These are phyloP conservation scores for Chrysophaeum taylorii DNA, from an alignment of 352 stramenopile species.

Conservation along the genomic window DNA sequence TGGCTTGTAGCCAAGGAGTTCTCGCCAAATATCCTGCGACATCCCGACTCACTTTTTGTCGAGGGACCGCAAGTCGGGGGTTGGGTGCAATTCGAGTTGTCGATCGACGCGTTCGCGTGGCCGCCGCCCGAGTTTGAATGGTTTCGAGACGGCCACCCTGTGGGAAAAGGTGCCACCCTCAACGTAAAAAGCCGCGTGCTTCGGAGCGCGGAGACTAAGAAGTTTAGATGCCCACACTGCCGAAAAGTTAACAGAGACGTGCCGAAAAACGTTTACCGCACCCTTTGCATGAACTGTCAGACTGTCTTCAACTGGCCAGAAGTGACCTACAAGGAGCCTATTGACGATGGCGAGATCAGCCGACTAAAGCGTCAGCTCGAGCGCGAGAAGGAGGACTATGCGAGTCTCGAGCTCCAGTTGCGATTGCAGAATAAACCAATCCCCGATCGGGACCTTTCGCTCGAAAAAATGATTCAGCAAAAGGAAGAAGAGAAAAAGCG, in stretches of 20 bases:
- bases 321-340: neutral
- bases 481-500: neutral
- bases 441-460: too few relatives aligned
- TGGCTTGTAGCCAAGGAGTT: slow-evolving; percentile 17
- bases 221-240: slow-evolving; percentile 25
- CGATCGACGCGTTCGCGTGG: slow-evolving; percentile 15
- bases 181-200: neutral
- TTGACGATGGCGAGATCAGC: slow-evolving; percentile 8
- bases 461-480: slow-evolving; percentile 7
- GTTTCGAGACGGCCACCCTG: slow-evolving; percentile 13
- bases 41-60: slow-evolving; percentile 17
- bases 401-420: too few relatives aligned
- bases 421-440: too few relatives aligned
- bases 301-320: slow-evolving; percentile 19
- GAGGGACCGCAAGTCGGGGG: slow-evolving; percentile 11
- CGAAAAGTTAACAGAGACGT: slow-evolving; percentile 22
- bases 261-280: slow-evolving; percentile 22
- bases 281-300: slow-evolving; percentile 21
- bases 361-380: neutral
- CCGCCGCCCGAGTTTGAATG: slow-evolving; percentile 19
- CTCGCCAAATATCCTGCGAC: slow-evolving; percentile 15
- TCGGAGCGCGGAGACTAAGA: slow-evolving; percentile 12
- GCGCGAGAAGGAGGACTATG: neutral
- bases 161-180: neutral
- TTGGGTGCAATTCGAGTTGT: too few relatives aligned